Conservation (phyloP, 345 rosid genomes). For the Gynandropsis gynandra region DNA sequence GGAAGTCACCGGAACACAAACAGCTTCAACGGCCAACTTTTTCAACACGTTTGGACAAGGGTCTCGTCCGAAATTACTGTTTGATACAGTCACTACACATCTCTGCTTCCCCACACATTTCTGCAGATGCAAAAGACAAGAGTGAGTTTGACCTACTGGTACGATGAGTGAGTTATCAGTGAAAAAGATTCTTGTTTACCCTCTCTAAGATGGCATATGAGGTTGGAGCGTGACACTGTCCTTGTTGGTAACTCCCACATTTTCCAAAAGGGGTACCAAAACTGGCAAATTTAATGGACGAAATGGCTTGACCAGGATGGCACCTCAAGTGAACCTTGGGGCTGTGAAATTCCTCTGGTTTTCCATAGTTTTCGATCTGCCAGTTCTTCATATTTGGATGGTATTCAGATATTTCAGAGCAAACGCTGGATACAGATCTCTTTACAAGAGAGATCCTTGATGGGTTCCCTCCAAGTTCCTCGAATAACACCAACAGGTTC, state of each 20-base stretch:
- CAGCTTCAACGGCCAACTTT: constrained; percentile 73
- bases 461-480: constrained; percentile 94
- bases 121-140: constrained; percentile 35
- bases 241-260: constrained; percentile 92
- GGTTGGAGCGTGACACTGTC: constrained; percentile 78
- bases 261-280: constrained; percentile 97
- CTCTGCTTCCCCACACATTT: constrained; percentile 74
- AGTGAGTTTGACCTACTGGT: neutral
- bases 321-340: constrained; percentile 90
- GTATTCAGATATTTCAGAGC: constrained; percentile 84
- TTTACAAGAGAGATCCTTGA: constrained; percentile 66
- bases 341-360: constrained; percentile 68
- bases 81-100: constrained; percentile 68
- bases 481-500: constrained; percentile 83
- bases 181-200: constrained; percentile 36
- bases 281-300: constrained; percentile 90
- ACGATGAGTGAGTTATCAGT: neutral
- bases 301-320: constrained; percentile 66
- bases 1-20: constrained; percentile 48
- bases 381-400: constrained; percentile 94
- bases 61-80: constrained; percentile 71
- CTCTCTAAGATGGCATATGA: constrained; percentile 70
- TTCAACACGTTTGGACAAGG: constrained; percentile 85
- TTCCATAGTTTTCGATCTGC: constrained; percentile 97
- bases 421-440: constrained; percentile 71